phyloP scores from a whole-genome alignment of 1,139 yeast species.

The Suhomyces kunorum region DNA sequence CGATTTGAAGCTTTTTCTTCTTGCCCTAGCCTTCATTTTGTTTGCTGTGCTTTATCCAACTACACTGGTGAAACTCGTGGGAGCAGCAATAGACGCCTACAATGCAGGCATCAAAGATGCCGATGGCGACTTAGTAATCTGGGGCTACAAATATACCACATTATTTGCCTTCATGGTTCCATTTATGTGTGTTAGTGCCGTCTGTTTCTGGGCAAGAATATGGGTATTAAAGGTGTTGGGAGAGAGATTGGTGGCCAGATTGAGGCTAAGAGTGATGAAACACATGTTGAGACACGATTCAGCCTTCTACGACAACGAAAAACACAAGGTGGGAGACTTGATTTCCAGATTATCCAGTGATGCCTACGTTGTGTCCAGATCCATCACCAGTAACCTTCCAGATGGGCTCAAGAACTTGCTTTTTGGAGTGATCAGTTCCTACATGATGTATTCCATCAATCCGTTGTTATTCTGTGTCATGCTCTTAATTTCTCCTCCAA shows the following conservation, averaged over 20 bases:
- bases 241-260: conserved; percentile 39
- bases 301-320: conserved; percentile 52
- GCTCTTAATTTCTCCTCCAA: conserved; percentile 55
- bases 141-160: conserved; percentile 49
- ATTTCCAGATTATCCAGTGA: conserved; percentile 55
- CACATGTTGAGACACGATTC: conserved; percentile 53
- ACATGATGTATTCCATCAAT: conserved; percentile 50
- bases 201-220: conserved; percentile 52
- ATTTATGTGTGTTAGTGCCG: conserved; percentile 45
- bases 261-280: conserved; percentile 51
- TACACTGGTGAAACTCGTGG: conserved; percentile 48
- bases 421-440: conserved; percentile 47
- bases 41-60: conserved; percentile 52
- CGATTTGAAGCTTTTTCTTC: conserved; percentile 39
- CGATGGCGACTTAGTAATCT: conserved; percentile 44
- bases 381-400: conserved; percentile 47
- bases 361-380: conserved; percentile 53
- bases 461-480: conserved; percentile 50
- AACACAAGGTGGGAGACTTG: conserved; percentile 57
- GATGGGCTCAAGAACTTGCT: conserved; percentile 51
- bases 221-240: conserved; percentile 49
- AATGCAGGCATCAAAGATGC: conserved; percentile 38
- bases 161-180: conserved; percentile 49
- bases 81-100: conserved; percentile 49
- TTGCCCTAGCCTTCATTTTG: conserved; percentile 45